Base-by-base conservation (phyloP, 306 rosid genomes). In the Fagus sylvatica region DNA sequence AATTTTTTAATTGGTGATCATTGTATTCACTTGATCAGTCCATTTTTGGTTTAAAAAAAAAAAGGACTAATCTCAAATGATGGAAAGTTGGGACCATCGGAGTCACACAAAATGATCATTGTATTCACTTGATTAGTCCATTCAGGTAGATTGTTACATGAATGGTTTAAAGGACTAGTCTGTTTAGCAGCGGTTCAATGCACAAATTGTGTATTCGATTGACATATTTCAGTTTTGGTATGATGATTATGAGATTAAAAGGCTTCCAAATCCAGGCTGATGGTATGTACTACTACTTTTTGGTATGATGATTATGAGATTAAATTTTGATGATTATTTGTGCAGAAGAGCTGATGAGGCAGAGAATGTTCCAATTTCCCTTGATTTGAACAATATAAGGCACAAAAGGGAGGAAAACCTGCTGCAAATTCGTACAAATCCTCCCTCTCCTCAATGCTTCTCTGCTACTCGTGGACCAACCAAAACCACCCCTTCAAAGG, bases 391-490 rank as follows among this genome's bases (percentile, higher is more conserved):
- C 84, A 82, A 78, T 55, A 76, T 82, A 48, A 84, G 79, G 79
- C 78, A 48, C 73, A 88, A 78, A 81, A 85, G 82, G 46, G 90
- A 87, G 5, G 90, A 86, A 62, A 74, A 30, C 12, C 59, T 82
- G 67, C 75, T 84, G 69, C 91, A 88, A 71, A 86, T 95, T 77
- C 83, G 98, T 51, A 91, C 97, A 60, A 91, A 91, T 77, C 99
- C 99, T 79, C 99, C 99, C 40, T 91, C 99, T 74, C 99, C 99
- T 65, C 98, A 95, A 84, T 93, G 99, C 90, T 95, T 95, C 88
- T 95, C 98, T 55, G 85, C 81, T 8, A 28, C 78, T 51, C 85
- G 72, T 56, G 84, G 79, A 43, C 81, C 82, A 28, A 76, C 65
- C 33, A 91, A 85, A 82, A 39, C 76, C 39, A 82, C 83, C 48